These are phyloP conservation scores for Aspergillus ustus DNA, from an alignment of 2,329 filamentous ascomycete species.

Conservation along the genomic window DNA sequence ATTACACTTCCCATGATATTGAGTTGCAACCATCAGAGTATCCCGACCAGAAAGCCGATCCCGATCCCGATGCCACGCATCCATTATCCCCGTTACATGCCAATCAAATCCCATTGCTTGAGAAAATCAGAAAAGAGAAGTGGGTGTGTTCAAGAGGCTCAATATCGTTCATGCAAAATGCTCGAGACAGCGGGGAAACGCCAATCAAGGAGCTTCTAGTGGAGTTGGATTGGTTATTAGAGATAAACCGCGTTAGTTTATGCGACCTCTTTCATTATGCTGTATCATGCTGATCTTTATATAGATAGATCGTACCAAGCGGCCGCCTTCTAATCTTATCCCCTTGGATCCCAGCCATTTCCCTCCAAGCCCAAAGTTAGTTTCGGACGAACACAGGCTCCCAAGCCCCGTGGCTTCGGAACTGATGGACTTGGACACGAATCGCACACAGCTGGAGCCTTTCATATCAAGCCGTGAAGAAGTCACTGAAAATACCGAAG, in stretches of 20 bases:
- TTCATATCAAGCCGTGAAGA: background rate
- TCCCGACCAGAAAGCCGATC: background rate
- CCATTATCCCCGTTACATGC: background rate
- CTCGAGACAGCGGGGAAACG: conserved; percentile 30
- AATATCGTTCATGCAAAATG: conserved; percentile 33
- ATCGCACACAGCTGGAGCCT: background rate
- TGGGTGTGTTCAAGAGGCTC: conserved; percentile 30
- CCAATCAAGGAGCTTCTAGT: conserved; percentile 28
- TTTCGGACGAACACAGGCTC: conserved; percentile 15
- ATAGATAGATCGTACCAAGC: background rate
- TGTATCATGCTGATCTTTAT: background rate
- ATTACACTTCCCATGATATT: background rate
- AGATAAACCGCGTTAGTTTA: background rate
- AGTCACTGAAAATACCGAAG: background rate
- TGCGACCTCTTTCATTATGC: background rate
- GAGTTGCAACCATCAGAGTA: background rate
- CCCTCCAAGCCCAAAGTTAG: conserved; percentile 4
- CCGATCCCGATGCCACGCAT: background rate
- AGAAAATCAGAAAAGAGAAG: conserved; percentile 26
- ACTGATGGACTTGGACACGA: background rate
- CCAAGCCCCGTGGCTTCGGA: conserved; percentile 19
- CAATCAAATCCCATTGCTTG: background rate
- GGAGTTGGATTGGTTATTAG: conserved; percentile 19
- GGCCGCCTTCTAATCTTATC: conserved; percentile 5
- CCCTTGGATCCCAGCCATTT: conserved; percentile 8